Conservation (phyloP, 768 basidiomycete species). For the Gelatoporia subvermispora region DNA sequence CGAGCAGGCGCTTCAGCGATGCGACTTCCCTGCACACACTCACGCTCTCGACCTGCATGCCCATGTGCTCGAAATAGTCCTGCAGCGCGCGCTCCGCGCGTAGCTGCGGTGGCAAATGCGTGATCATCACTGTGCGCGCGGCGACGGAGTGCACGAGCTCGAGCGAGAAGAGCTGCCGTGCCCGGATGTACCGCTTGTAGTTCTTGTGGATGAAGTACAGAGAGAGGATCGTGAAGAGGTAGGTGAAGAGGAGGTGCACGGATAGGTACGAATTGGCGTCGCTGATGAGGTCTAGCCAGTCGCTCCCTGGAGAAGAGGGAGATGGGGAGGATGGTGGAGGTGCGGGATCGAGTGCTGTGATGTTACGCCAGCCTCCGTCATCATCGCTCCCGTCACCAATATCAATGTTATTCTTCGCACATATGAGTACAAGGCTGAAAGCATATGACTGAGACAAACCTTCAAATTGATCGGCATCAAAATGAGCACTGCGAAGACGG, state of each 20-base stretch:
- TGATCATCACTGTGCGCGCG: constrained; percentile 88
- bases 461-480: constrained; percentile 95
- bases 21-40: constrained; percentile 82
- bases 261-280: constrained; percentile 88
- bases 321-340: constrained; percentile 4
- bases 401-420: constrained; percentile 62
- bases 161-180: constrained; percentile 89
- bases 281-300: constrained; percentile 87
- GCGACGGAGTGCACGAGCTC: constrained; percentile 94
- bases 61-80: constrained; percentile 91
- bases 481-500: constrained; percentile 74
- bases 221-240: constrained; percentile 84
- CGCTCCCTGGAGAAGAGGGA: constrained; percentile 19
- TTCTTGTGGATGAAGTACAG: constrained; percentile 86
- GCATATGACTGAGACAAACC: constrained; percentile 40
- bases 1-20: constrained; percentile 64
- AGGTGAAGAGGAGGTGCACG: constrained; percentile 89
- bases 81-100: constrained; percentile 82
- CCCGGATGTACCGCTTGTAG: constrained; percentile 82
- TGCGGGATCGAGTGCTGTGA: constrained; percentile 20
- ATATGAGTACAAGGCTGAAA: background rate
- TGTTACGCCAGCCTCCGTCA: constrained; percentile 42
- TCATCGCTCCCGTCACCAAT: constrained; percentile 46
- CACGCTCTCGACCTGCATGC: constrained; percentile 86
- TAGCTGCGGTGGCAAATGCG: constrained; percentile 78